These are phyloP conservation scores for Boletus smithii DNA, from an alignment of 1,284 basidiomycete genomes.

Conservation along the genomic window DNA sequence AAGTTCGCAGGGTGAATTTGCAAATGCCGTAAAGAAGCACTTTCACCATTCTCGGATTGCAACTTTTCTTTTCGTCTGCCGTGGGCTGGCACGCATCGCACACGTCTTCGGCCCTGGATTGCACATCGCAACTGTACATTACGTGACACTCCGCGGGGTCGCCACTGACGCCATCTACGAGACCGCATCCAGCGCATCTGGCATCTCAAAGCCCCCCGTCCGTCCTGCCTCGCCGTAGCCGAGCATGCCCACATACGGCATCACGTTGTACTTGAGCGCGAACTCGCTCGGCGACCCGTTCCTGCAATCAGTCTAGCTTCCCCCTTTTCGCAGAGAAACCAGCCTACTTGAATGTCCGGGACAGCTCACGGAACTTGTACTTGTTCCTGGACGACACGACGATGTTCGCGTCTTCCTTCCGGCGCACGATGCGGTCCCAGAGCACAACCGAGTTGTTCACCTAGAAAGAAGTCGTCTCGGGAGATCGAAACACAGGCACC, in stretches of 20 bases:
- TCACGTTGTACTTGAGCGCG: conserved; percentile 82
- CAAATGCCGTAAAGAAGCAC: not conserved
- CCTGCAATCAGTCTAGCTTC: too few relatives aligned
- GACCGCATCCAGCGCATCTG: conserved; percentile 39
- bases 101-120: too few relatives aligned
- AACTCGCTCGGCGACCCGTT: conserved; percentile 66
- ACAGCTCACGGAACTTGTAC: conserved; percentile 78
- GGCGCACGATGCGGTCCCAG: conserved; percentile 86
- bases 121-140: not conserved
- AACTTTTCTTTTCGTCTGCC: too few relatives aligned
- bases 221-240: conserved; percentile 73
- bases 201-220: conserved; percentile 55
- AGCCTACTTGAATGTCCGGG: conserved; percentile 76
- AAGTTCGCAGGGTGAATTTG: too few relatives aligned
- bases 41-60: too few relatives aligned
- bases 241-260: conserved; percentile 84
- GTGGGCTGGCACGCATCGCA: too few relatives aligned
- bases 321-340: conserved; percentile 8
- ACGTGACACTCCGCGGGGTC: conserved; percentile 2
- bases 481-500: conserved; percentile 10
- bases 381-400: conserved; percentile 62
- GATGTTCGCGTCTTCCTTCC: conserved; percentile 72
- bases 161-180: too few relatives aligned
- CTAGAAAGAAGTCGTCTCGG: conserved; percentile 38
- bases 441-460: conserved; percentile 81